Percentiles rank a stretch among this genome's conserved stretches.
Evolutionary conservation across 2,329 filamentous ascomycete species (phyloP).

Genomic region (Calonectria hawksworthii): DNA sequence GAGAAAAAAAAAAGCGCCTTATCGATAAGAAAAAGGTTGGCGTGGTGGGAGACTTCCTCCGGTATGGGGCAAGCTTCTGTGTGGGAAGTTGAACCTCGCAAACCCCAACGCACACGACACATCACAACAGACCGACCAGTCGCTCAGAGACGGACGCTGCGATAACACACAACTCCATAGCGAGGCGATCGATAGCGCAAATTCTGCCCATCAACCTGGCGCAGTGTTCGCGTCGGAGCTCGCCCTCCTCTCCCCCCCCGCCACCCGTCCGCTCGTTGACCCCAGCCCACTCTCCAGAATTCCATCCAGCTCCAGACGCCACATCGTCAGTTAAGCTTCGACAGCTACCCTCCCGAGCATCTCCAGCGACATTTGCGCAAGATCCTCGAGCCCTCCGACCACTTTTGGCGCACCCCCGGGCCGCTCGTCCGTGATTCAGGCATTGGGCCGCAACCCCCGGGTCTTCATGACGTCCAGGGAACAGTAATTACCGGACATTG

Average conservation of each 20-base stretch:
- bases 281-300: conserved; percentile 28
- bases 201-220: background rate
- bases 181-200: background rate
- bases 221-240: conserved; percentile 21
- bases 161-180: conserved; percentile 6
- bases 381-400: background rate
- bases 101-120: conserved; percentile 43
- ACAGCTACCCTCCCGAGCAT: conserved; percentile 7
- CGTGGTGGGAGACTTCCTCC: conserved; percentile 36
- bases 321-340: conserved; percentile 26
- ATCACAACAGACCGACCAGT: conserved; percentile 30
- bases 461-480: conserved; percentile 41
- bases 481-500: conserved; percentile 32
- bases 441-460: conserved; percentile 20
- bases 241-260: conserved; percentile 10
- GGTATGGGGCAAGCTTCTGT: conserved; percentile 31
- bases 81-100: conserved; percentile 39
- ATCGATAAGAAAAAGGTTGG: conserved; percentile 50
- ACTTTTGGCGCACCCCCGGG: background rate
- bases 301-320: conserved; percentile 28
- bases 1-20: conserved; percentile 31
- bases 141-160: conserved; percentile 8
- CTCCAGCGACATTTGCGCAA: background rate
- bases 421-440: conserved; percentile 16
- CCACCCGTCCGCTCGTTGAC: conserved; percentile 36